These are phyloP conservation scores for Penicillium fimorum DNA, from an alignment of 495 filamentous ascomycete genomes.

Conservation along the genomic window DNA sequence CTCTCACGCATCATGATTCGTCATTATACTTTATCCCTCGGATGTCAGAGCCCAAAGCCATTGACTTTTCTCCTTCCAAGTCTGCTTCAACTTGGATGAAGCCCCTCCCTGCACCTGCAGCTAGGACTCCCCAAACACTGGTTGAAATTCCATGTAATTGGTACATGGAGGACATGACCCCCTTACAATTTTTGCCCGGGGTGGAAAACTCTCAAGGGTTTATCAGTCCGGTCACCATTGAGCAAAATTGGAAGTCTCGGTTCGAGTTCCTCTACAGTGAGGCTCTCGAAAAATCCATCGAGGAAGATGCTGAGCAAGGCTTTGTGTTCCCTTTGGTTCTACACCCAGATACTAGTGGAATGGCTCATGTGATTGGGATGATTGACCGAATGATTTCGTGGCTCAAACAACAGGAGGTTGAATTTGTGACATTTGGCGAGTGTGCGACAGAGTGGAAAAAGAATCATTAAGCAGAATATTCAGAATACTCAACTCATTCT, in stretches of 20 bases:
- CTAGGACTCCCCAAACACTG: slow-evolving; percentile 33
- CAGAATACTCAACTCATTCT: too few species aligned
- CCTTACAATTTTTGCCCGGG: slow-evolving; percentile 53
- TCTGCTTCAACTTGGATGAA: slow-evolving; percentile 57
- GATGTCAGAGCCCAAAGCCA: slow-evolving; percentile 46
- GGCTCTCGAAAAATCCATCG: slow-evolving; percentile 29
- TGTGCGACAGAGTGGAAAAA: slow-evolving; percentile 20
- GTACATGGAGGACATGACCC: slow-evolving; percentile 60
- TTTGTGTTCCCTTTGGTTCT: slow-evolving; percentile 50
- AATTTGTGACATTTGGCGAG: slow-evolving; percentile 18
- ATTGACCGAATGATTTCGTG: slow-evolving; percentile 54
- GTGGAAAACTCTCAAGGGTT: slow-evolving; percentile 53
- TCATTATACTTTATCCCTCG: slow-evolving; percentile 52
- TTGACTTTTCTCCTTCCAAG: slow-evolving; percentile 47
- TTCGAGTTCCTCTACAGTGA: slow-evolving; percentile 39
- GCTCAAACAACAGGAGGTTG: slow-evolving; percentile 43
- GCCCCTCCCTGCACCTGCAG: slow-evolving; percentile 35
- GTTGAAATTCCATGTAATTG: slow-evolving; percentile 56
- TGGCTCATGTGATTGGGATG: slow-evolving; percentile 62
- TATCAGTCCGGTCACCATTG: slow-evolving; percentile 49
- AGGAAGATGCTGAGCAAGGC: slow-evolving; percentile 24
- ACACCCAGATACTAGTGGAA: slow-evolving; percentile 62
- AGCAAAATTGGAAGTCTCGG: slow-evolving; percentile 55
- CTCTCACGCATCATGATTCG: slow-evolving; percentile 55
- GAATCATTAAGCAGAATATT: neutral